Conservation (phyloP, 345 rosid genomes). For the Carallia pectinifolia region DNA sequence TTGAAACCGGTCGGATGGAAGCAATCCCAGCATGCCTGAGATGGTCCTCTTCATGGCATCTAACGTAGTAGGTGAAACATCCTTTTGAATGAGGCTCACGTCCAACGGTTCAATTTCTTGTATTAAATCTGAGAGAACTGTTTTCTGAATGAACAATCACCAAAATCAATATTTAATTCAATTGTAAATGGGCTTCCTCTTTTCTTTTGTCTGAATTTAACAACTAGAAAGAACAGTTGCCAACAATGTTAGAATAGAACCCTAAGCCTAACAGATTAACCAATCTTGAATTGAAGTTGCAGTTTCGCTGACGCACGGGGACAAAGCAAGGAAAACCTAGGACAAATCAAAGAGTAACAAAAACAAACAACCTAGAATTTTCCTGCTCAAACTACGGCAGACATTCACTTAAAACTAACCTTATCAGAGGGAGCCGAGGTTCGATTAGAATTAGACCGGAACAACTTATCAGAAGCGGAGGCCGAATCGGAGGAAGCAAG, state of each 20-base stretch:
- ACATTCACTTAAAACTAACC: slow-evolving; percentile 29
- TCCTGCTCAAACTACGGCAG: background rate
- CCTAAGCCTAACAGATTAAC: background rate
- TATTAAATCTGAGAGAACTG: slow-evolving; percentile 55
- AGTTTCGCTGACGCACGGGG: too few relatives aligned
- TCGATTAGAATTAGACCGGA: slow-evolving; percentile 25
- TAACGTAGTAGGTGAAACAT: slow-evolving; percentile 74
- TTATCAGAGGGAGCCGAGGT: slow-evolving; percentile 36
- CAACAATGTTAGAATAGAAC: background rate
- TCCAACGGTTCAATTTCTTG: slow-evolving; percentile 93
- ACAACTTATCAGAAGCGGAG: slow-evolving; percentile 43
- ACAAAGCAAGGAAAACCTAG: too few relatives aligned
- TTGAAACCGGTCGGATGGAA: slow-evolving; percentile 91
- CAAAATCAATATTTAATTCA: background rate
- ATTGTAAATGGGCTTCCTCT: background rate
- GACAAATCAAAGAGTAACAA: too few relatives aligned
- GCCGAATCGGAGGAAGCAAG: slow-evolving; percentile 37
- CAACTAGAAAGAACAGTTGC: background rate
- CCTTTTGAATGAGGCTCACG: slow-evolving; percentile 84
- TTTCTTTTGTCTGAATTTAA: background rate
- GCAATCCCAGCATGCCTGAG: slow-evolving; percentile 94
- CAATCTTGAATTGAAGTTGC: background rate
- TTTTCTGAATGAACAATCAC: slow-evolving; percentile 49
- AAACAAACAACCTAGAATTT: background rate
- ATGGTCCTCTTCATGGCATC: slow-evolving; percentile 98